Base-by-base conservation (phyloP, 2,329 filamentous ascomycete species). In the Scedosporium aurantiacum region DNA sequence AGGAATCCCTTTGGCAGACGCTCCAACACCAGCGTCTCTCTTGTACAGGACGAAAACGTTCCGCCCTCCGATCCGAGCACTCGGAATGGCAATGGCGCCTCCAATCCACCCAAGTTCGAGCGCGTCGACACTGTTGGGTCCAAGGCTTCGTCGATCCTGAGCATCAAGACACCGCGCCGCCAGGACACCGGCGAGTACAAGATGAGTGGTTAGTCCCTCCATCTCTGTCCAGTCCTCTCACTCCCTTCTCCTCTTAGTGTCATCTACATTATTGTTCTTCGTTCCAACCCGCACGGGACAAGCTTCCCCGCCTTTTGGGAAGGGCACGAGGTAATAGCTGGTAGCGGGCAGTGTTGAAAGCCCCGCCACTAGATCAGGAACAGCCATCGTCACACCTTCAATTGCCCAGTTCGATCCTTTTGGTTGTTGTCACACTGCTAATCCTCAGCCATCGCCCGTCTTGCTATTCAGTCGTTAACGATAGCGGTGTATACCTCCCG, bases 401-500 rank as follows among this genome's bases (percentile, higher is more conserved):
- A 6, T 21, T 45, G 4, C 43, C 43, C 43, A 45, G 18, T 45
- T 45, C 8, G 5, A 28, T 56, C 58, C 32, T 32, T 32, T 32
- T 16, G 43, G 3, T 45, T 5, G 43, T 59, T 21, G 3, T 50
- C 57, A 25, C 25, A 16, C 50, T 14, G 50, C 50, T 54, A 25
- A 23, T 27, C 50, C 18, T 14, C 23, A 47, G 5, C 50, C 18
- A 25, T 45, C 43, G 43, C 18, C 41, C 16, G 8, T 16, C 23
- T 25, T 7, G 37, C 57, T 40, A 2, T 60, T 16, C 72, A 97
- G 93, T 97, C 66, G 94, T 97, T 73, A 95, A 96, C 71, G 92
- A 96, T 75, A 95, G 89, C 73, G 93, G 93, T 66, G 89, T 96
- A 64, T 97, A 96, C 76, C 83, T 97, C 67, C 93, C 93, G 68